Evolutionary conservation across 805 yeast species (phyloP).

Genomic region (Yarrowia sp.): DNA sequence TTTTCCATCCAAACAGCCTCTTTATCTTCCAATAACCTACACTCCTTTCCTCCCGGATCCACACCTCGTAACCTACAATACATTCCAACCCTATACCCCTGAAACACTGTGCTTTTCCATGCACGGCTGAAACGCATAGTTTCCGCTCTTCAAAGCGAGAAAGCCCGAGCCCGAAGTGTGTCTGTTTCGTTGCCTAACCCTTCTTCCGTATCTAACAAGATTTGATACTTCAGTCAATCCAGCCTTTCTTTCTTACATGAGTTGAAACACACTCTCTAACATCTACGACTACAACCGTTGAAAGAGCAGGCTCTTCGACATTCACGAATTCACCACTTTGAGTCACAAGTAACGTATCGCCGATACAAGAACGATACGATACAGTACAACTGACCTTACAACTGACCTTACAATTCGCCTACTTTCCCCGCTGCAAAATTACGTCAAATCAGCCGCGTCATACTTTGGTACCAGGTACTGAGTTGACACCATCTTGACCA

Average conservation of each 20-base stretch:
- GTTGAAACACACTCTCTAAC: too few relatives aligned
- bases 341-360: too few relatives aligned
- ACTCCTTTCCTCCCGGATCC: background rate
- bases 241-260: too few relatives aligned
- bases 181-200: too few relatives aligned
- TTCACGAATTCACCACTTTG: too few relatives aligned
- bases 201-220: too few relatives aligned
- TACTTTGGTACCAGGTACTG: too few relatives aligned
- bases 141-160: background rate
- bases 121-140: constrained; percentile 9
- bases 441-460: constrained; percentile 1
- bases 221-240: too few relatives aligned
- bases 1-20: background rate
- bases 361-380: too few relatives aligned
- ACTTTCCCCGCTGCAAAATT: background rate
- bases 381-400: too few relatives aligned
- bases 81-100: constrained; percentile 20
- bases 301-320: background rate
- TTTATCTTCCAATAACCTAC: background rate
- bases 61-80: background rate
- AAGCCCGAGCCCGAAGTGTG: background rate
- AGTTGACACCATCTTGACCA: background rate
- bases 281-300: background rate
- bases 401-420: too few relatives aligned
- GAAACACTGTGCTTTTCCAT: background rate